phyloP scores from a whole-genome alignment of 176 grass and related monocot species.

The Rhynchospora tenuis region DNA sequence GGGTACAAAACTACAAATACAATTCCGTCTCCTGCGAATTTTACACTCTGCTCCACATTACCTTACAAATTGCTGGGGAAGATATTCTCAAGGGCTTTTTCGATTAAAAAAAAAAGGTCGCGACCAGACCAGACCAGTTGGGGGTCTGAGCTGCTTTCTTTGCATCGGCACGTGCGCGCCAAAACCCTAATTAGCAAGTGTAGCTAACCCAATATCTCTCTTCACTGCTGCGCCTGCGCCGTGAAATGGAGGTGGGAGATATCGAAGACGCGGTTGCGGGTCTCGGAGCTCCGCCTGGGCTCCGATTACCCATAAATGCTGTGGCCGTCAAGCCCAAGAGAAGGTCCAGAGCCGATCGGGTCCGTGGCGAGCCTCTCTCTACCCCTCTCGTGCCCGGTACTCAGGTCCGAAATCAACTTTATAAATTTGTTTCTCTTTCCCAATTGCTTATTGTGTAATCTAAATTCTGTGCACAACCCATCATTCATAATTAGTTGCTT shows the following conservation, averaged over 20 bases:
- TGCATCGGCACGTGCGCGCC: not conserved
- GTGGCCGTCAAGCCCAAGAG: slow-evolving; percentile 67
- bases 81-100: too few relatives aligned
- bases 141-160: not conserved
- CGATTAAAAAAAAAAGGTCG: too few relatives aligned
- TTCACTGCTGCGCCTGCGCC: not conserved
- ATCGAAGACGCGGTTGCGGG: slow-evolving; percentile 68
- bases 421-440: not conserved
- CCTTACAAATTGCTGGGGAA: too few relatives aligned
- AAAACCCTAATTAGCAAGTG: slow-evolving; percentile 49
- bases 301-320: slow-evolving; percentile 55
- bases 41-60: too few relatives aligned
- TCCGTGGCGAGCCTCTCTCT: slow-evolving; percentile 22
- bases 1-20: too few relatives aligned
- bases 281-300: slow-evolving; percentile 43
- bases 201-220: not conserved
- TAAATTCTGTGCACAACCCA: not conserved
- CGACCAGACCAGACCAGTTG: too few relatives aligned
- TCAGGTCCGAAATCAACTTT: slow-evolving; percentile 36
- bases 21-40: too few relatives aligned
- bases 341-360: slow-evolving; percentile 37
- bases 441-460: not conserved
- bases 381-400: slow-evolving; percentile 61
- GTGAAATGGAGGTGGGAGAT: slow-evolving; percentile 75
- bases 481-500: not conserved